Conservation (phyloP, 2,329 filamentous ascomycete genomes). For the Sclerotinia spermophila region DNA sequence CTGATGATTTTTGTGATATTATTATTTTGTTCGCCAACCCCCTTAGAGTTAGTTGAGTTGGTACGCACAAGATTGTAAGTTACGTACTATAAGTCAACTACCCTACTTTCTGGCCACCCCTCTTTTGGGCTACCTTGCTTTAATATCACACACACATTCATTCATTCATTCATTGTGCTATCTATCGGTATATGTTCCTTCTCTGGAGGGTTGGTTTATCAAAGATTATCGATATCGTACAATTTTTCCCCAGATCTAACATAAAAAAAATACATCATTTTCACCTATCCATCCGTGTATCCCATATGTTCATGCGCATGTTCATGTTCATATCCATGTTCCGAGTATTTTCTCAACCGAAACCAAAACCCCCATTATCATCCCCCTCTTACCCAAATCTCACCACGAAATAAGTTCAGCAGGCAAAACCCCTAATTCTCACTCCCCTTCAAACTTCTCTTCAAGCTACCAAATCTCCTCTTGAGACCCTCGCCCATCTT, state of each 20-base stretch:
- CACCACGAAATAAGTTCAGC: neutral
- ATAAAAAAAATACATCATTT: neutral
- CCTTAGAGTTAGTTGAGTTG: too few relatives aligned
- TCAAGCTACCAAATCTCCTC: constrained; percentile 51
- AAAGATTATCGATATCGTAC: neutral
- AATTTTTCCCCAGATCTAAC: neutral
- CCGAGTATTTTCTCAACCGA: too few relatives aligned
- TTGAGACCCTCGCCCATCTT: constrained; percentile 49
- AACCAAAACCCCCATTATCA: neutral
- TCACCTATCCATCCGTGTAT: neutral
- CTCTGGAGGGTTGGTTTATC: neutral
- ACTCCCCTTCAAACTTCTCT: constrained; percentile 39
- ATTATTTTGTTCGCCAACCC: too few relatives aligned
- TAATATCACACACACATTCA: too few relatives aligned
- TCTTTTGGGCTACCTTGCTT: too few relatives aligned
- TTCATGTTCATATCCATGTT: neutral
- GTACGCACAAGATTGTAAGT: too few relatives aligned
- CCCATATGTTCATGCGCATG: neutral
- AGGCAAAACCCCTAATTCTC: neutral
- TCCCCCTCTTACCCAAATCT: neutral
- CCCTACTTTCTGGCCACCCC: too few relatives aligned
- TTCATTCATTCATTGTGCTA: too few relatives aligned
- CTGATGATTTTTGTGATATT: too few relatives aligned
- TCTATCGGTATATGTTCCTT: neutral
- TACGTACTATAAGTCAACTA: too few relatives aligned